Conservation (phyloP, 805 yeast species). For the Maudiozyma barnettii region DNA sequence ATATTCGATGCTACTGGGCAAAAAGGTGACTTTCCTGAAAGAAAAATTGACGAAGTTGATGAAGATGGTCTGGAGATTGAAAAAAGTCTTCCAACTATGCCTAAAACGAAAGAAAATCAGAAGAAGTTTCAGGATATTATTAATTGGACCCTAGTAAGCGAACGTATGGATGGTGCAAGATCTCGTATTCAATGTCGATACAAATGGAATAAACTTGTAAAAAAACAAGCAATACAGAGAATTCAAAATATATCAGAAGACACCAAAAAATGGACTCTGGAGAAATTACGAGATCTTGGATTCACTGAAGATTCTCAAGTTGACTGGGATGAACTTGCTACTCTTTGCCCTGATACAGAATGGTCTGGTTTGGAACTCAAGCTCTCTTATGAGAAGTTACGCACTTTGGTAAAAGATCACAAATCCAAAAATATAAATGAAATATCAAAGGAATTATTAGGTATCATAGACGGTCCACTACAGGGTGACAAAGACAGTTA, state of each 20-base stretch:
- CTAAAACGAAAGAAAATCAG: slow-evolving; percentile 15
- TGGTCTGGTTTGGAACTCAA: slow-evolving; percentile 59
- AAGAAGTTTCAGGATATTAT: slow-evolving; percentile 36
- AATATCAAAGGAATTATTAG: slow-evolving; percentile 26
- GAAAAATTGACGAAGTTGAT: slow-evolving; percentile 10
- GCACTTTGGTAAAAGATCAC: slow-evolving; percentile 40
- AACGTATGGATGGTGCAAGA: slow-evolving; percentile 78
- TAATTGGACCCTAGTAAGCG: slow-evolving; percentile 90
- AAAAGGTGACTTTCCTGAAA: slow-evolving; percentile 8
- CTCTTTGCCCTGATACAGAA: slow-evolving; percentile 33
- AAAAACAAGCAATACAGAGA: slow-evolving; percentile 43
- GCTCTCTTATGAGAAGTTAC: slow-evolving; percentile 52
- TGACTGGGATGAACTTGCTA: slow-evolving; percentile 49
- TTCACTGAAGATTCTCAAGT: slow-evolving; percentile 35
- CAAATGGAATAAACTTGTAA: slow-evolving; percentile 80
- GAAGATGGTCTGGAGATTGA: slow-evolving; percentile 12
- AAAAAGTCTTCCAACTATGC: slow-evolving; percentile 8
- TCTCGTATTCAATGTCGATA: slow-evolving; percentile 92
- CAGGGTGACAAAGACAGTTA: neutral
- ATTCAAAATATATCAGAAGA: slow-evolving; percentile 35
- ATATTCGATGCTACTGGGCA: slow-evolving; percentile 27
- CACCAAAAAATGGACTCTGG: slow-evolving; percentile 44
- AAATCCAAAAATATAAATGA: slow-evolving; percentile 33
- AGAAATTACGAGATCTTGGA: slow-evolving; percentile 37
- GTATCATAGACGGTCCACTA: neutral